phyloP scores from a whole-genome alignment of 2,329 filamentous ascomycete species.

The Tympanopsis confertula region DNA sequence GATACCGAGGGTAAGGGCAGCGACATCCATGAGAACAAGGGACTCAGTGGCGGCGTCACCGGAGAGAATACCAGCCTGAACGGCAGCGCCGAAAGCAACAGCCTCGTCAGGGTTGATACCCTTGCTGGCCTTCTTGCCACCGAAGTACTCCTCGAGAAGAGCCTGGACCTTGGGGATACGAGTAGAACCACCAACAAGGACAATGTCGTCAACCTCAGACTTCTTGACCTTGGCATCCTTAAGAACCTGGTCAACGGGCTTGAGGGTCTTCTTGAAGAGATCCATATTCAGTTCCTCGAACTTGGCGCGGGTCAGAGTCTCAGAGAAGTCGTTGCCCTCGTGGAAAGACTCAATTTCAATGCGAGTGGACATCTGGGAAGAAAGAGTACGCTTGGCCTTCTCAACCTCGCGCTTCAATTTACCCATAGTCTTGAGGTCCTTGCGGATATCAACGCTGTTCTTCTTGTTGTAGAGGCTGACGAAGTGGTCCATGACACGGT shows the following conservation, averaged over 20 bases:
- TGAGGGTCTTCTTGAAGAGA: slow-evolving; percentile 97
- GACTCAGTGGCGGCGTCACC: slow-evolving; percentile 73
- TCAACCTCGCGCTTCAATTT: slow-evolving; percentile 99
- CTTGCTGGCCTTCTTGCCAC: slow-evolving; percentile 95
- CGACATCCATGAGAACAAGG: slow-evolving; percentile 91
- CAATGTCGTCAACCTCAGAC: slow-evolving; percentile 87
- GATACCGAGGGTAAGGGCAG: slow-evolving; percentile 90
- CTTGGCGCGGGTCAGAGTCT: slow-evolving; percentile 96
- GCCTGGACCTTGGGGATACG: slow-evolving; percentile 97
- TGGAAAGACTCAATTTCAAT: slow-evolving; percentile 97
- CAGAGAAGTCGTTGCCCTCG: slow-evolving; percentile 93
- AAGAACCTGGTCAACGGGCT: slow-evolving; percentile 96
- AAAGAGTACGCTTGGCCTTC: slow-evolving; percentile 97
- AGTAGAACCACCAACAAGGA: slow-evolving; percentile 94
- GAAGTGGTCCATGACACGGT: slow-evolving; percentile 92
- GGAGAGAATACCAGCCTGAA: slow-evolving; percentile 90
- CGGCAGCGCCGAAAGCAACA: slow-evolving; percentile 92
- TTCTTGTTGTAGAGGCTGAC: slow-evolving; percentile 99
- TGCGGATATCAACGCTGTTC: slow-evolving; percentile 80
- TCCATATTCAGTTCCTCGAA: slow-evolving; percentile 99
- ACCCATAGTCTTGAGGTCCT: slow-evolving; percentile 95
- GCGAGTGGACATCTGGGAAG: slow-evolving; percentile 82
- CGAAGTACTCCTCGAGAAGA: slow-evolving; percentile 92
- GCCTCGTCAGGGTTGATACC: slow-evolving; percentile 99
- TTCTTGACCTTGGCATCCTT: slow-evolving; percentile 98